Conservation (phyloP, 495 filamentous ascomycete genomes). For the Haplographium delicatum region DNA sequence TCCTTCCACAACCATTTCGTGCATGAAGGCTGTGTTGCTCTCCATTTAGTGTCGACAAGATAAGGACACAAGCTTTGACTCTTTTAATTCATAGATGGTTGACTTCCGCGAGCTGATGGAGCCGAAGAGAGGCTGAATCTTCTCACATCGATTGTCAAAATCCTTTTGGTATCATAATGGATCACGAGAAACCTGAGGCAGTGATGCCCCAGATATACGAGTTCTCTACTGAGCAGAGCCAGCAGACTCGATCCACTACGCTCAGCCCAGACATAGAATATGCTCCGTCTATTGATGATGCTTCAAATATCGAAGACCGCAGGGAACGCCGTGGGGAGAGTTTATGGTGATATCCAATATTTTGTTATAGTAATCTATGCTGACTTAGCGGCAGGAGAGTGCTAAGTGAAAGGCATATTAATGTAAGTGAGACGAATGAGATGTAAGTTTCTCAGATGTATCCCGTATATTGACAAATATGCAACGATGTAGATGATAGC, state of each 20-base stretch:
- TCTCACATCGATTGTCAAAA: neutral
- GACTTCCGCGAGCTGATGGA: neutral
- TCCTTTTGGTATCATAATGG: constrained; percentile 18
- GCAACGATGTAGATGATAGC: constrained; percentile 38
- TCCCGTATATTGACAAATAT: too few relatives aligned
- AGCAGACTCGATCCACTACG: neutral
- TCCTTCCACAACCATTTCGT: constrained; percentile 10
- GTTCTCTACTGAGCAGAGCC: neutral
- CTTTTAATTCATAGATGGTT: neutral
- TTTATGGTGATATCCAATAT: constrained; percentile 25
- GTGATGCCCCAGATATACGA: constrained; percentile 25
- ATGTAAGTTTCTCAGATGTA: too few relatives aligned
- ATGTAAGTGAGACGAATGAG: too few relatives aligned
- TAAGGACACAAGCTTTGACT: constrained; percentile 1
- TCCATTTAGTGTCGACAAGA: constrained; percentile 3
- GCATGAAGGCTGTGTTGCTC: constrained; percentile 8
- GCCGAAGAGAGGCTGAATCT: neutral
- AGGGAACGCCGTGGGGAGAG: constrained; percentile 28
- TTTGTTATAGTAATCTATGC: neutral
- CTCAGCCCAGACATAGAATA: constrained; percentile 10
- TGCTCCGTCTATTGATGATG: constrained; percentile 26
- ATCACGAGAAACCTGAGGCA: constrained; percentile 32
- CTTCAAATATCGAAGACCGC: constrained; percentile 20
- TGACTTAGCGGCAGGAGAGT: constrained; percentile 27
- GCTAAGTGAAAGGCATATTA: constrained; percentile 34